Percentiles rank a stretch among this genome's conserved stretches.
Conservation (phyloP, 2,329 filamentous ascomycete species). For the Pyrenochaeta sp. region DNA sequence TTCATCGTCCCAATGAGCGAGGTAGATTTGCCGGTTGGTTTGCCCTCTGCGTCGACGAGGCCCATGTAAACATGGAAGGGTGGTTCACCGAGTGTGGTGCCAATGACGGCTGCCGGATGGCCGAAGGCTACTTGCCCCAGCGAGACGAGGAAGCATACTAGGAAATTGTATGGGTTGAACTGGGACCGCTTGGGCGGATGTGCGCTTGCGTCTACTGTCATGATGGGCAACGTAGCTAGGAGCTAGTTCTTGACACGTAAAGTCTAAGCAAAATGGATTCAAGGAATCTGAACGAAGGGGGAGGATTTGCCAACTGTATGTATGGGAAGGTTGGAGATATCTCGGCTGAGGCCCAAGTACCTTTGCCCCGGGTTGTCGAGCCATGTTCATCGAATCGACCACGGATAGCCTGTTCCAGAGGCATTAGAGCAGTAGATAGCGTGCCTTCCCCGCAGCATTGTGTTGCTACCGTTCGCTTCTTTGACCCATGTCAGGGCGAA, state of each 20-base stretch:
- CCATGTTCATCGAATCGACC: not conserved
- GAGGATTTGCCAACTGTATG: not conserved
- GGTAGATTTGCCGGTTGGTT: slow-evolving; percentile 15
- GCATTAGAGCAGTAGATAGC: not conserved
- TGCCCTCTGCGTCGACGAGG: slow-evolving; percentile 24
- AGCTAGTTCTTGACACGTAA: not conserved
- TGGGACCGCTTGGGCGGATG: slow-evolving; percentile 16
- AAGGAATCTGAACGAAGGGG: not conserved
- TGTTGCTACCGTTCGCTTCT: not conserved
- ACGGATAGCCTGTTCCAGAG: not conserved
- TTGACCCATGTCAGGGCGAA: not conserved
- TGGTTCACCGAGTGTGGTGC: slow-evolving; percentile 28
- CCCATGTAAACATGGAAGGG: slow-evolving; percentile 29
- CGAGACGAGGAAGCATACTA: slow-evolving; percentile 27
- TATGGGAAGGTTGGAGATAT: not conserved
- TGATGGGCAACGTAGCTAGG: not conserved
- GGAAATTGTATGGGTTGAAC: slow-evolving; percentile 31
- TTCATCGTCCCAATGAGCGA: slow-evolving; percentile 30
- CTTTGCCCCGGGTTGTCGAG: not conserved
- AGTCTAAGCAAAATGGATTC: not conserved
- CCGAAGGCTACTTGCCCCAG: slow-evolving; percentile 33
- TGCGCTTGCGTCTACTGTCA: slow-evolving; percentile 5
- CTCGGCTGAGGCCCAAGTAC: not conserved
- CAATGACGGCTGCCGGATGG: slow-evolving; percentile 31
- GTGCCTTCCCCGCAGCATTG: not conserved